A percentile compares a stretch with the other conserved stretches of the same genome.
Evolutionary conservation across 441 rosid species (phyloP).

Genomic region (Omphalea diandra): DNA sequence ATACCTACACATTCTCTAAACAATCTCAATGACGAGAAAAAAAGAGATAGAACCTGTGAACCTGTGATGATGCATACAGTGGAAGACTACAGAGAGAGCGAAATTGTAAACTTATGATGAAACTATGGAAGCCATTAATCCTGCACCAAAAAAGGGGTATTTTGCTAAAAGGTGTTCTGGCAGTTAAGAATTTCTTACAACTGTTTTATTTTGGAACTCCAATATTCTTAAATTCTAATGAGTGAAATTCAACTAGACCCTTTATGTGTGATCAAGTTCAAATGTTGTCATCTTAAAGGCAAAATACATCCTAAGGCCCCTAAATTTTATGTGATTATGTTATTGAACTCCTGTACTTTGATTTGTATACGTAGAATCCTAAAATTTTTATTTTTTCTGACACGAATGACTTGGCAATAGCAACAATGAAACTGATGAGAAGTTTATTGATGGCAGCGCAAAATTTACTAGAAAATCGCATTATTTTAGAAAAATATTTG

Average conservation of each 20-base stretch:
- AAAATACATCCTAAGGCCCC: no score
- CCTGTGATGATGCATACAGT: background rate
- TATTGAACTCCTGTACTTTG: no score
- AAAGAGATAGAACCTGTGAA: background rate
- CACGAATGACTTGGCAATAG: no score
- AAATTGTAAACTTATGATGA: background rate
- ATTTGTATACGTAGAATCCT: no score
- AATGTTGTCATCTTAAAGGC: background rate
- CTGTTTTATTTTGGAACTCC: background rate
- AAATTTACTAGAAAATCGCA: no score
- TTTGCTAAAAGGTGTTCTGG: background rate
- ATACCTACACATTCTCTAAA: background rate
- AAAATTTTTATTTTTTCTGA: no score
- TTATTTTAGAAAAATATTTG: no score
- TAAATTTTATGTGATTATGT: no score
- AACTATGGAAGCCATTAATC: background rate
- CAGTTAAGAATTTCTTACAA: background rate
- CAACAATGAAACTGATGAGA: no score
- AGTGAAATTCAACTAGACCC: no score
- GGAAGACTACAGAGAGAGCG: background rate
- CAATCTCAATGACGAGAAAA: background rate
- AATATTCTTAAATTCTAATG: background rate
- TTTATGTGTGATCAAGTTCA: no score
- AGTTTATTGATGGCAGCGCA: no score
- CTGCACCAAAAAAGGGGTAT: background rate